Percentiles rank a stretch among this genome's conserved stretches.
Conservation (phyloP, 331 rosid genomes). For the Telfairia occidentalis region DNA sequence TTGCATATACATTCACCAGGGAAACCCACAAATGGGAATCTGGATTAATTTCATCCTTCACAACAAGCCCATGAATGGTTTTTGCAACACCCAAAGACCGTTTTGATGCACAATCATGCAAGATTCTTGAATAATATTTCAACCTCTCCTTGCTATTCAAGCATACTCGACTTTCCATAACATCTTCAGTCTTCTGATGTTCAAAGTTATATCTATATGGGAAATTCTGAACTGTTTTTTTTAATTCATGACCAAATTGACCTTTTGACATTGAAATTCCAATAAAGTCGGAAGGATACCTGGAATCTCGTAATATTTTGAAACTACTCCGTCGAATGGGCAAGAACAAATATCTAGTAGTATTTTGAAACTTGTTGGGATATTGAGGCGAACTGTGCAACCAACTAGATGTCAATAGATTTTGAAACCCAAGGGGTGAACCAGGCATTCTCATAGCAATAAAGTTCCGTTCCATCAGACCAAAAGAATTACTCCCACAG, state of each 20-base stretch:
- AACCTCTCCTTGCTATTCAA: constrained; percentile 20
- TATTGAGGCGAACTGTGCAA: neutral
- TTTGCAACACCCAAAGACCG: constrained; percentile 39
- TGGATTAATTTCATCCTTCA: constrained; percentile 33
- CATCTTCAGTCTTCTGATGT: constrained; percentile 9
- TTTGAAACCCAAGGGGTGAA: constrained; percentile 1
- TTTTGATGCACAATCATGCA: constrained; percentile 37
- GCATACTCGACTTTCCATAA: neutral
- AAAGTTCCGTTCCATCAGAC: constrained; percentile 7
- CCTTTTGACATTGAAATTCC: constrained; percentile 6
- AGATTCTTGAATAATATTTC: constrained; percentile 32
- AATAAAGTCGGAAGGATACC: neutral
- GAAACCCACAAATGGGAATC: constrained; percentile 53
- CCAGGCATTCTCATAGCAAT: constrained; percentile 10
- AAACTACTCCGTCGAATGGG: constrained; percentile 4
- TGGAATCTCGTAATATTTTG: neutral
- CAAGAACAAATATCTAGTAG: neutral
- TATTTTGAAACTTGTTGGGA: constrained; percentile 4
- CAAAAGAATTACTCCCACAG: neutral
- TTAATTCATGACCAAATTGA: neutral
- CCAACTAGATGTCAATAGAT: neutral
- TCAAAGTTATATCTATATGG: neutral
- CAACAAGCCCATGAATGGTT: constrained; percentile 45
- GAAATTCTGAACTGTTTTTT: neutral
- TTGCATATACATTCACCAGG: constrained; percentile 36